Percentiles rank a stretch among this genome's conserved stretches.
Evolutionary conservation across 2,329 filamentous ascomycete genomes (phyloP).

Genomic region (Fusarium nematophilum): DNA sequence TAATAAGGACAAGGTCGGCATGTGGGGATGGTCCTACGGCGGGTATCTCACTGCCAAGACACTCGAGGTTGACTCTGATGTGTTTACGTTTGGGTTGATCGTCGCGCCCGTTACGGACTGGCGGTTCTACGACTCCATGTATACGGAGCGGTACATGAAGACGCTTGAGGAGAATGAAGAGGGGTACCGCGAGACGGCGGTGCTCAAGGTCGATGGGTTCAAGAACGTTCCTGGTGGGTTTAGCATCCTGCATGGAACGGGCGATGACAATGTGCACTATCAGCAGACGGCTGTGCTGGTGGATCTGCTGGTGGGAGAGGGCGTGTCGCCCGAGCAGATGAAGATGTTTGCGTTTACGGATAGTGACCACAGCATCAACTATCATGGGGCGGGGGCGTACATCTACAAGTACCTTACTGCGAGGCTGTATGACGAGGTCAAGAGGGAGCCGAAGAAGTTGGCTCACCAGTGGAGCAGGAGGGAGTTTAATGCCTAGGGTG

Average conservation of each 20-base stretch:
- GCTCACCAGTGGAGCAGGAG: constrained; percentile 52
- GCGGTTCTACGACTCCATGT: constrained; percentile 78
- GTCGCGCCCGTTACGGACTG: constrained; percentile 76
- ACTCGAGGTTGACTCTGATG: constrained; percentile 69
- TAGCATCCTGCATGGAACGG: constrained; percentile 72
- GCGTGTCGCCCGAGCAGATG: constrained; percentile 71
- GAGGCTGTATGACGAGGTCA: constrained; percentile 71
- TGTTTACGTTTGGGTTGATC: constrained; percentile 72
- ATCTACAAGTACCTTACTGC: constrained; percentile 73
- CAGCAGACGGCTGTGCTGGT: constrained; percentile 72
- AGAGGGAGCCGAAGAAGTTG: constrained; percentile 56
- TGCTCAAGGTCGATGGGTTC: constrained; percentile 69
- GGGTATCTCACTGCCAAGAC: constrained; percentile 76
- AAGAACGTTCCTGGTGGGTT: constrained; percentile 70
- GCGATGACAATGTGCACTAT: constrained; percentile 79
- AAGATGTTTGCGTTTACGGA: constrained; percentile 74
- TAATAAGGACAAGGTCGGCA: constrained; percentile 69
- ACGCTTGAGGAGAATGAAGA: constrained; percentile 64
- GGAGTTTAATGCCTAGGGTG: neutral
- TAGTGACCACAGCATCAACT: constrained; percentile 70
- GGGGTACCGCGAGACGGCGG: constrained; percentile 71
- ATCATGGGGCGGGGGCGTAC: constrained; percentile 65
- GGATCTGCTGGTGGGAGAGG: constrained; percentile 69
- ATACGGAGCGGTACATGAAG: constrained; percentile 81
- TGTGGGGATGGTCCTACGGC: constrained; percentile 77